Percentiles rank a stretch among this genome's conserved stretches.
Conservation (phyloP, 257 asterid genomes). For the Sherardia arvensis region DNA sequence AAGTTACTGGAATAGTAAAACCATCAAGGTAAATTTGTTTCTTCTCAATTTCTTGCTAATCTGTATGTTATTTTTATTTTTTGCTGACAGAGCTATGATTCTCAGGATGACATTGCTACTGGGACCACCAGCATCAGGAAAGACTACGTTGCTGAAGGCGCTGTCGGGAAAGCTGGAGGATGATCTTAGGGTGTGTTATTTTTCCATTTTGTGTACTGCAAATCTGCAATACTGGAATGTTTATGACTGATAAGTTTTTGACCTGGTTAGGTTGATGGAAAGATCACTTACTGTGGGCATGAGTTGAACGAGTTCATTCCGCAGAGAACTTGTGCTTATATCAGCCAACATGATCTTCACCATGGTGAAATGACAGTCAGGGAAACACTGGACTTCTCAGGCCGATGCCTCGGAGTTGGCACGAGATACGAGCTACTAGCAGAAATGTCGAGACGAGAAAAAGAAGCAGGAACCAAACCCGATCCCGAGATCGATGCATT, state of each 20-base stretch:
- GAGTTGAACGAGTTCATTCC: slow-evolving; percentile 75
- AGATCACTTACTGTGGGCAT: slow-evolving; percentile 78
- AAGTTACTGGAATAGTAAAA: slow-evolving; percentile 44
- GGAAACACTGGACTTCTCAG: slow-evolving; percentile 73
- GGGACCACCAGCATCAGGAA: slow-evolving; percentile 64
- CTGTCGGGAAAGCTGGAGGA: slow-evolving; percentile 52
- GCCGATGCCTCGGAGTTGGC: slow-evolving; percentile 91
- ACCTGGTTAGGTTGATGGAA: slow-evolving; percentile 47
- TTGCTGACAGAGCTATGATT: slow-evolving; percentile 5
- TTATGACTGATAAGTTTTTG: background rate
- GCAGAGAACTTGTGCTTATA: slow-evolving; percentile 87
- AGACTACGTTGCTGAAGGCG: slow-evolving; percentile 43
- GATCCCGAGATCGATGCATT: slow-evolving; percentile 85
- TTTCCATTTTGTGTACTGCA: background rate
- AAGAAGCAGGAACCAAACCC: slow-evolving; percentile 74
- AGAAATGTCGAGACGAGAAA: slow-evolving; percentile 72
- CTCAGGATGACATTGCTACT: slow-evolving; percentile 50
- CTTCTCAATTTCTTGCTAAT: background rate
- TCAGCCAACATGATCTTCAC: slow-evolving; percentile 86
- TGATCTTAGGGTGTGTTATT: slow-evolving; percentile 38
- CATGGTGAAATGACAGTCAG: slow-evolving; percentile 93
- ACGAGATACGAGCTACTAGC: slow-evolving; percentile 77
- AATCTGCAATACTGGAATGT: background rate
- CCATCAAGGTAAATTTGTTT: slow-evolving; percentile 36
- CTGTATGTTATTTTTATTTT: slow-evolving; percentile 1